phyloP scores from a whole-genome alignment of 2,329 filamentous ascomycete genomes.

The Pyrenochaeta sp. region DNA sequence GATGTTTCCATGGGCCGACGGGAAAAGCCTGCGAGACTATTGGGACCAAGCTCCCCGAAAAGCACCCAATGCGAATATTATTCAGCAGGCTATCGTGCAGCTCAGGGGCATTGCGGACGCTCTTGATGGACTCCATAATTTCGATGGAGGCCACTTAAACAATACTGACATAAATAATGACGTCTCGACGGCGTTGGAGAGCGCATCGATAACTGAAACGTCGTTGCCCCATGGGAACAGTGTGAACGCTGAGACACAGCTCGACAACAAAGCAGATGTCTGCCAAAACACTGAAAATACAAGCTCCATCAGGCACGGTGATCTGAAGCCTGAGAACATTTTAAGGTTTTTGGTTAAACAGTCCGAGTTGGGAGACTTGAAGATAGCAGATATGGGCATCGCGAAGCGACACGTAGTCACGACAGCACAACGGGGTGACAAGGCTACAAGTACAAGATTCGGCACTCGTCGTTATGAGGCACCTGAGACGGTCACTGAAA shows the following conservation, averaged over 20 bases:
- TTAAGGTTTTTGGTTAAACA: slow-evolving; percentile 29
- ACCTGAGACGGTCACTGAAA: slow-evolving; percentile 16
- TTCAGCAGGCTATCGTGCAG: too few relatives aligned
- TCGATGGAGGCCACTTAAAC: too few relatives aligned
- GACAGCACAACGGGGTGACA: not conserved
- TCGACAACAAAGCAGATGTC: too few relatives aligned
- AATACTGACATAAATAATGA: too few relatives aligned
- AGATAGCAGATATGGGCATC: slow-evolving; percentile 27
- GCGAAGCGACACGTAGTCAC: slow-evolving; percentile 10
- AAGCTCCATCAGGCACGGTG: slow-evolving; percentile 37
- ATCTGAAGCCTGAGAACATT: slow-evolving; percentile 52
- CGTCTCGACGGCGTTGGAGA: too few relatives aligned
- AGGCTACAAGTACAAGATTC: slow-evolving; percentile 15
- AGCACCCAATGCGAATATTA: too few relatives aligned
- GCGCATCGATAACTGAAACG: too few relatives aligned
- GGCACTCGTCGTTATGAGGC: slow-evolving; percentile 25
- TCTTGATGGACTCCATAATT: too few relatives aligned
- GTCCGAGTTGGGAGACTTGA: slow-evolving; percentile 12
- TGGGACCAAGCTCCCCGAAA: slow-evolving; percentile 19
- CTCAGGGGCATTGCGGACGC: too few relatives aligned
- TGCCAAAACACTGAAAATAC: too few relatives aligned
- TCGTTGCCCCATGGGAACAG: too few relatives aligned
- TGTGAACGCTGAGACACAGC: too few relatives aligned
- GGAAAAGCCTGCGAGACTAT: slow-evolving; percentile 24
- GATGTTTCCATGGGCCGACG: slow-evolving; percentile 33